Evolutionary conservation across 129 eudicot genomes (phyloP), one percentile per base, ranked within the genome.

Genomic region (Logfia minima): DNA sequence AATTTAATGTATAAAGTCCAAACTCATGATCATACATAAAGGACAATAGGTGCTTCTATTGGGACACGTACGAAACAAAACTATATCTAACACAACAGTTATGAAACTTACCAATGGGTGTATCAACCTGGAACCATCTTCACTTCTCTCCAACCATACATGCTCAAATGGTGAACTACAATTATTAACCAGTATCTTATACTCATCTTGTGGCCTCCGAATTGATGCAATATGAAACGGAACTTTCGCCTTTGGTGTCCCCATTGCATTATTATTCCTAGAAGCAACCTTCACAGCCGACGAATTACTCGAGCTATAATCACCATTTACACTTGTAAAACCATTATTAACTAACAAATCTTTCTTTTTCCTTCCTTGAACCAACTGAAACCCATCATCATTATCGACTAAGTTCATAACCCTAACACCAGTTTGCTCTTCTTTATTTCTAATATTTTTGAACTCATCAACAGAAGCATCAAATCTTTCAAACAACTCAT

Each of bases 171-270:
- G 98, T 83, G 81, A 83, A 70, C 88, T 88, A 5, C 71, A 9
- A 78, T 92, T 93, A 83, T 88, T 88, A 29, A 93, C 98, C 67
- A 85, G 67, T 13, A 93, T 88, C 76, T 86, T 93, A 72, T 84
- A 90, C 91, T 82, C 91, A 34, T 90, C 95, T 55, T 93, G 98
- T 6, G 98, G 98, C 84, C 74, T 77, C 21, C 86, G 81, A 39
- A 92, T 86, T 1, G 85, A 72, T 0, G 96, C 84, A 71, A 84
- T 80, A 74, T 92, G 98, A 85, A 92, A 92, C 3, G 93, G 89
- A 53, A 92, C 87, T 60, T 87, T 92, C 2, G 90, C 80, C 87
- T 82, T 92, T 34, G 59, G 74, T 14, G 51, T 31, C 21, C 84
- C 85, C 67, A 56, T 68, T 0, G 65, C 70, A 55, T 61, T 81